phyloP scores from a whole-genome alignment of 495 filamentous ascomycete species.

The Mycothermus thermophilus region DNA sequence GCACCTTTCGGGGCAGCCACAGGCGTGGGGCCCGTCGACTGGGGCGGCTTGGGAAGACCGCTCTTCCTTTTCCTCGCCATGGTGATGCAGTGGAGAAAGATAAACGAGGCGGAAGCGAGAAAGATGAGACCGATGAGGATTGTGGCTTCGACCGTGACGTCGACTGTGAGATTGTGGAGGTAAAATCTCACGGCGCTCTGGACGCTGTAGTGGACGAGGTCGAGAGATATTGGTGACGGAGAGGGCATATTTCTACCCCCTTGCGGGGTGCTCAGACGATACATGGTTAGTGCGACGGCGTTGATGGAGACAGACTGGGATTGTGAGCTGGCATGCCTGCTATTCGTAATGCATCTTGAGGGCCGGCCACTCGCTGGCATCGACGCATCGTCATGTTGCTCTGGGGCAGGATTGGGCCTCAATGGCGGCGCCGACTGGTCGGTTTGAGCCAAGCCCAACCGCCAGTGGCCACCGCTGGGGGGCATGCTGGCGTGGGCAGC shows the following conservation, averaged over 20 bases:
- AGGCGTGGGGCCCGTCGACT: conserved; percentile 1
- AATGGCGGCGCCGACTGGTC: conserved; percentile 3
- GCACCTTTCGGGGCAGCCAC: conserved; percentile 4
- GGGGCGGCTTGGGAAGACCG: conserved; percentile 8
- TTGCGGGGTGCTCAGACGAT: too few relatives aligned
- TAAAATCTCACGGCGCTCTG: conserved; percentile 12
- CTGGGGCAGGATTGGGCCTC: conserved; percentile 10
- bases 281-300: neutral
- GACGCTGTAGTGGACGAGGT: conserved; percentile 1
- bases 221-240: neutral
- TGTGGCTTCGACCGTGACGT: conserved; percentile 18
- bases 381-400: neutral
- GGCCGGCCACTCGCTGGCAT: conserved; percentile 1
- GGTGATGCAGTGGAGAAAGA: conserved; percentile 5
- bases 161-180: conserved; percentile 12
- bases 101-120: conserved; percentile 9
- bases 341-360: too few relatives aligned
- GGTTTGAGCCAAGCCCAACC: neutral
- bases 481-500: neutral
- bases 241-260: conserved; percentile 7
- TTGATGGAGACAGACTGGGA: too few relatives aligned
- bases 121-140: conserved; percentile 17
- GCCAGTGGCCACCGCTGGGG: neutral
- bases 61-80: conserved; percentile 21
- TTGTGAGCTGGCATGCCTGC: conserved; percentile 5